Conservation (phyloP, 2,329 filamentous ascomycete genomes). For the Calcarisporium arbuscula region DNA sequence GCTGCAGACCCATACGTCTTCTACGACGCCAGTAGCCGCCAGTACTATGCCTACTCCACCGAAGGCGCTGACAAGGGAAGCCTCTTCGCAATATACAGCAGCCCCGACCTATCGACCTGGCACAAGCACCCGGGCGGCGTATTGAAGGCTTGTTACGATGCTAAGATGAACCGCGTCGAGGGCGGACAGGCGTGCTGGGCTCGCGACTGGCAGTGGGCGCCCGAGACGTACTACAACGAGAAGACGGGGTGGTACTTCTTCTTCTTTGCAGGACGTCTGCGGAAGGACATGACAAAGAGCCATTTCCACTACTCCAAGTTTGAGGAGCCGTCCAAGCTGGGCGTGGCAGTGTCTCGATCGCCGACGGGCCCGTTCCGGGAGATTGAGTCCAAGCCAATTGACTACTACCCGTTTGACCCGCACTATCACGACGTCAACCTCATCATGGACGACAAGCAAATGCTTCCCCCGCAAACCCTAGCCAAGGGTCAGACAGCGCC, state of each 20-base stretch:
- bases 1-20: slow-evolving; percentile 27
- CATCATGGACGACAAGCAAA: slow-evolving; percentile 28
- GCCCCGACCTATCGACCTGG: slow-evolving; percentile 29
- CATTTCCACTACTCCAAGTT: slow-evolving; percentile 27
- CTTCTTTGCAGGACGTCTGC: slow-evolving; percentile 27
- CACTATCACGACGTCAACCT: slow-evolving; percentile 29
- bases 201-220: slow-evolving; percentile 29
- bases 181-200: slow-evolving; percentile 29
- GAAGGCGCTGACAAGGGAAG: slow-evolving; percentile 25
- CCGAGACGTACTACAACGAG: slow-evolving; percentile 28
- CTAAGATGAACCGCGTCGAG: slow-evolving; percentile 18
- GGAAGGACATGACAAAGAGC: slow-evolving; percentile 23
- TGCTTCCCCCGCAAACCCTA: slow-evolving; percentile 23
- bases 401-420: slow-evolving; percentile 29
- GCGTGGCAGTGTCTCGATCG: slow-evolving; percentile 26
- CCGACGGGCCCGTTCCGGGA: slow-evolving; percentile 26
- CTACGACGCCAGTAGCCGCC: slow-evolving; percentile 20
- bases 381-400: slow-evolving; percentile 23
- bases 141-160: slow-evolving; percentile 25
- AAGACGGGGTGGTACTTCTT: slow-evolving; percentile 31
- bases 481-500: slow-evolving; percentile 21
- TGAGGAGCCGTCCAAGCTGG: slow-evolving; percentile 29
- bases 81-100: slow-evolving; percentile 28
- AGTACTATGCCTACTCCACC: slow-evolving; percentile 29
- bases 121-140: slow-evolving; percentile 24